phyloP scores from a whole-genome alignment of 176 grass and related monocot species.

The Carex cristatella region DNA sequence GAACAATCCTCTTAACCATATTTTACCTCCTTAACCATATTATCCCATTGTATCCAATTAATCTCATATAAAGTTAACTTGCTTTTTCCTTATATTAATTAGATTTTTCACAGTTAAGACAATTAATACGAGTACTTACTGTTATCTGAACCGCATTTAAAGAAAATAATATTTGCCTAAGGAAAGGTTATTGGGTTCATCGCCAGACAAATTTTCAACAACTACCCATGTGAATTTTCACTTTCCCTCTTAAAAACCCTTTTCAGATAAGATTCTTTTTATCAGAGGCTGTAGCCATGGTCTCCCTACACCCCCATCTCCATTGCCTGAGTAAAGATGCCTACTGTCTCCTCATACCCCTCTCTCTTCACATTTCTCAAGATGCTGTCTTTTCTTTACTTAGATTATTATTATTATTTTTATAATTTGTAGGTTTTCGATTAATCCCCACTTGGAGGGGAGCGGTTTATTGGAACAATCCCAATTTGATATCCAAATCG shows the following conservation, averaged over 20 bases:
- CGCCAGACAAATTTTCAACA: constrained; percentile 14
- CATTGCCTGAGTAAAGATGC: constrained; percentile 62
- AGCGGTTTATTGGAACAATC: constrained; percentile 1
- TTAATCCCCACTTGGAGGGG: constrained; percentile 15
- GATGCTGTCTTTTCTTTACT: constrained; percentile 66
- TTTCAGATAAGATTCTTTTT: constrained; percentile 61
- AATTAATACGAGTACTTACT: background rate
- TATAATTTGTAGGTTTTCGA: constrained; percentile 32
- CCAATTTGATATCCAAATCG: constrained; percentile 1
- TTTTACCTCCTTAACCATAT: too few relatives aligned
- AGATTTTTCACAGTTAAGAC: too few relatives aligned
- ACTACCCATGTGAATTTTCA: constrained; percentile 15
- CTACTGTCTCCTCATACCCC: constrained; percentile 41
- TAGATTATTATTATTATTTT: constrained; percentile 21
- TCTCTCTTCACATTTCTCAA: constrained; percentile 32
- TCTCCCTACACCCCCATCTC: constrained; percentile 66
- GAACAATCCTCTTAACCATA: too few relatives aligned
- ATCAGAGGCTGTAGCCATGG: constrained; percentile 59
- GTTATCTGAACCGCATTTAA: constrained; percentile 1
- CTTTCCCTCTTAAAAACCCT: constrained; percentile 7
- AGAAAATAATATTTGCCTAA: background rate
- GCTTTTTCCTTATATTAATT: background rate
- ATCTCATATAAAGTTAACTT: background rate
- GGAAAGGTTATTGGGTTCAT: background rate
- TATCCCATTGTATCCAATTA: background rate